These are phyloP conservation scores for Helianthus annuus DNA, from an alignment of 129 eudicot species.

Conservation along the genomic window DNA sequence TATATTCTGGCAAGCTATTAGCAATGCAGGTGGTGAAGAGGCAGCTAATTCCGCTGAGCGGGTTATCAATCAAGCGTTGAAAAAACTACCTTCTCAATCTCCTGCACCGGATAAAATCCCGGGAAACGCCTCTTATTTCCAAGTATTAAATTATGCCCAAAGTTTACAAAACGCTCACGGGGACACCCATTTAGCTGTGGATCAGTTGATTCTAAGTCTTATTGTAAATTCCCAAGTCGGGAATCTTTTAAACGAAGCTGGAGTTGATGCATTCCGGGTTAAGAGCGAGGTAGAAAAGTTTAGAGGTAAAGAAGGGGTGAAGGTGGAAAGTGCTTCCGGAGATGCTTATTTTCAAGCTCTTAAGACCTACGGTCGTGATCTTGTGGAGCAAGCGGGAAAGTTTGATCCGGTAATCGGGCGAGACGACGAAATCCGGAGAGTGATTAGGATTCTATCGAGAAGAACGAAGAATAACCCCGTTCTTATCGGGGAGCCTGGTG, in stretches of 20 bases:
- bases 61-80: slow-evolving; percentile 70
- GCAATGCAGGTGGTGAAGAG: slow-evolving; percentile 68
- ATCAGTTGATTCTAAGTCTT: slow-evolving; percentile 78
- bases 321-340: slow-evolving; percentile 93
- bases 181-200: slow-evolving; percentile 86
- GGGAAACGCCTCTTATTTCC: slow-evolving; percentile 58
- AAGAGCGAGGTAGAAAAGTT: slow-evolving; percentile 77
- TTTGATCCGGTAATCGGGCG: slow-evolving; percentile 97
- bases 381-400: slow-evolving; percentile 90
- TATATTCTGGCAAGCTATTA: slow-evolving; percentile 76
- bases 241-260: slow-evolving; percentile 77
- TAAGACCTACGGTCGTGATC: slow-evolving; percentile 90
- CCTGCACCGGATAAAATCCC: slow-evolving; percentile 88
- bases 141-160: slow-evolving; percentile 66
- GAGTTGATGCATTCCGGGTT: slow-evolving; percentile 58
- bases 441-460: slow-evolving; percentile 71
- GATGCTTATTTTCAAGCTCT: slow-evolving; percentile 79
- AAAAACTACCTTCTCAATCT: slow-evolving; percentile 79
- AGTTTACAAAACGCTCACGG: slow-evolving; percentile 66
- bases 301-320: slow-evolving; percentile 81
- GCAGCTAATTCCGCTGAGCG: slow-evolving; percentile 71
- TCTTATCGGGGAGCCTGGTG: slow-evolving; percentile 95
- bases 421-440: slow-evolving; percentile 89
- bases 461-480: slow-evolving; percentile 94
- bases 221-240: slow-evolving; percentile 72